Evolutionary conservation across 768 basidiomycete species (phyloP), one percentile per base, ranked within the genome.

Genomic region (Brasilioporus rufonigricans): DNA sequence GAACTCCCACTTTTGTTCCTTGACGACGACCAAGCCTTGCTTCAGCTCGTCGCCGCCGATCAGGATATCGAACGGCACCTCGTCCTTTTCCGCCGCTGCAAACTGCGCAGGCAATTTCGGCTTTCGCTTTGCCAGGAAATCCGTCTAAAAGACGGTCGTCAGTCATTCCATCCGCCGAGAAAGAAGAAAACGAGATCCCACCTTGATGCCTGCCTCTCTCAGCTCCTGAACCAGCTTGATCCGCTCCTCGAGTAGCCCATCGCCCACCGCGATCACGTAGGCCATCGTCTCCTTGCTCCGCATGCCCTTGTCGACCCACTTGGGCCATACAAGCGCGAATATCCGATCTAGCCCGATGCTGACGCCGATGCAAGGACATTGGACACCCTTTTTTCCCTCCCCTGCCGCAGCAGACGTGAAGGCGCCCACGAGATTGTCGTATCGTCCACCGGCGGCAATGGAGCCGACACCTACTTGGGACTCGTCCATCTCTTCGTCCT

Each of bases 371-470:
- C 96, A 99, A 0, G 96, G 96, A 47, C 93, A 78, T 1, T 76
- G 73, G 11, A 78, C 68, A 2, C 78, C 77, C 67, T 83, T 84
- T 76, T 90, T 92, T 26, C 83, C 81, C 48, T 86, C 85, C 2
- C 84, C 86, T 0, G 91, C 81, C 0, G 93, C 89, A 0, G 89
- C 88, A 0, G 86, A 77, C n/a, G 83, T 79, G 77, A 99, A 97
- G 77, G 93, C 83, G 29, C 91, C 88, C 1, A 99, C 96, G 23
- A 99, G 87, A 50, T 87, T 86, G 75, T 98, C 97, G 72, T 99
- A 99, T 32, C 97, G 81, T 10, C 97, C 97, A 12, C 97, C 97
- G 1, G 91, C 97, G n/a, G 95, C 97, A 69, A 99, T 96, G 14
- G 94, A 97, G n/a, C 97, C 97, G 3, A 98, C 93, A 19, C 97